Evolutionary conservation across 495 filamentous ascomycete genomes (phyloP), one percentile per base, ranked within the genome.

Genomic region (Penicillium crystallinum): DNA sequence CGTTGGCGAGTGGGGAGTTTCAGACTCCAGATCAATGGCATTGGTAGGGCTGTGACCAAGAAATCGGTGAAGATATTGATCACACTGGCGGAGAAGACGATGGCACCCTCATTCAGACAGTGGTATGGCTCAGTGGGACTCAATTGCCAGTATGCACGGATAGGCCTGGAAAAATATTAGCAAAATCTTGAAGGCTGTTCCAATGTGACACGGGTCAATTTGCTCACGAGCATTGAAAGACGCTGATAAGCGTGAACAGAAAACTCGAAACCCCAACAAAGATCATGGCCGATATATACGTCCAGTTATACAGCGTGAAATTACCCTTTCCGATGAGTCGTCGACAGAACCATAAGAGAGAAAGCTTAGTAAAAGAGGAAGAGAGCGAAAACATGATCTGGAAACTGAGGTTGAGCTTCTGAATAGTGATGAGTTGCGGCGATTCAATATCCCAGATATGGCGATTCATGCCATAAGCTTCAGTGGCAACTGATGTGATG

Each of bases 51-150:
- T 0, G 83, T 80, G 18, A 75, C 72, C 1, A 80, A 40, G 40
- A 86, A 74, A 54, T 87, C 84, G 15, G 80, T 81, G 30, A 78
- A 55, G 19, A 78, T 80, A 57, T 86, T 85, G 59, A 85, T 73
- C 21, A 82, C 68, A 44, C 80, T 81, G 10, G 70, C 76, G 2
- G 71, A 69, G 34, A 84, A 73, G 15, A 83, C 71, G 46, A 77
- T 68, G 6, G 57, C 69, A 7, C 67, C 66, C 40, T 77, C 73
- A 46, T 81, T 62, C 41, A 85, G 64, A 53, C 82, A 86, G 34
- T 70, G 60, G 35, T 71, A 52, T 4, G 67, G 53, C 30, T 65
- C 62, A 11, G 42, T 39, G 0, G 73, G 66, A 4, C 67, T 43
- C 1, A 75, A 52, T 22, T 69, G 67, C 80, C 82, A 86, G 58